Percentiles rank a stretch among this genome's conserved stretches.
phyloP scores from a whole-genome alignment of 2,329 filamentous ascomycete species.

The Biscogniauxia sp. region DNA sequence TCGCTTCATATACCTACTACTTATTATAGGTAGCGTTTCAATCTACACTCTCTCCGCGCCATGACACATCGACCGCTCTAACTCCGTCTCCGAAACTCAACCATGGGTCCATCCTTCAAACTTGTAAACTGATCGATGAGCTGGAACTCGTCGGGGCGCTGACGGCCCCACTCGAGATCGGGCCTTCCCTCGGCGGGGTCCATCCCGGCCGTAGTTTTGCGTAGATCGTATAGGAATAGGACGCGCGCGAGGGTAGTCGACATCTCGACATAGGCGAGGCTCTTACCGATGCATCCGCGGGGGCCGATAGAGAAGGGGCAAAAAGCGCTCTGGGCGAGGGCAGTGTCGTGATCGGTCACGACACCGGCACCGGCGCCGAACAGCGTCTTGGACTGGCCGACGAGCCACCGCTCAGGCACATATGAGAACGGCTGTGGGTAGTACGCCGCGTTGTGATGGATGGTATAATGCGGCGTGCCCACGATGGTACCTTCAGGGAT shows the following conservation, averaged over 20 bases:
- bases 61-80: neutral
- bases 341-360: constrained; percentile 50
- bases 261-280: constrained; percentile 66
- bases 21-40: neutral
- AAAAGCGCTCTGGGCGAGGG: constrained; percentile 64
- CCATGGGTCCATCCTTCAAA: constrained; percentile 67
- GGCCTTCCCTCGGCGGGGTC: constrained; percentile 53
- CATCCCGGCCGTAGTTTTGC: constrained; percentile 45
- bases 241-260: constrained; percentile 59
- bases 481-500: constrained; percentile 61
- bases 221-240: constrained; percentile 60
- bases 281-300: constrained; percentile 70
- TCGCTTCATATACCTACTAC: too few relatives aligned
- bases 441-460: constrained; percentile 65
- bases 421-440: constrained; percentile 59
- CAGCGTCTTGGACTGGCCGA: constrained; percentile 41
- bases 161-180: constrained; percentile 52
- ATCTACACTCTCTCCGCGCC: too few relatives aligned
- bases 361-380: constrained; percentile 29
- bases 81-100: constrained; percentile 53
- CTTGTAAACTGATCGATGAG: constrained; percentile 72
- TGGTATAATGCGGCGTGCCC: constrained; percentile 64
- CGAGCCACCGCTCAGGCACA: constrained; percentile 64
- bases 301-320: constrained; percentile 72
- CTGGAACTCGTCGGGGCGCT: constrained; percentile 62